A percentile compares a stretch with the other conserved stretches of the same genome.
Conservation (phyloP, 441 rosid genomes). For the Erysimum cheiri region DNA sequence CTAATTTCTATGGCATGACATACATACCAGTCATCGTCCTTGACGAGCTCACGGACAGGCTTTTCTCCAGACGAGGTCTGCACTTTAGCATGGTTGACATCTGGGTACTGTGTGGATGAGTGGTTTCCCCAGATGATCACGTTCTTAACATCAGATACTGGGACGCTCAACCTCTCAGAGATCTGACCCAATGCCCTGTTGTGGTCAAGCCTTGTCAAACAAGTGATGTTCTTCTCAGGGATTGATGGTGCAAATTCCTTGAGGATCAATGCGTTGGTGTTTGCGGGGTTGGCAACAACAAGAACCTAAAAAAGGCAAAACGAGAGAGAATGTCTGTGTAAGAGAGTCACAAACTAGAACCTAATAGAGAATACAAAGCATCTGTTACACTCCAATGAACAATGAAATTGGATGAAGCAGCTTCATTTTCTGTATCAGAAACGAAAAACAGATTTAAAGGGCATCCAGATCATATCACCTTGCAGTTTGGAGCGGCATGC, state of each 20-base stretch:
- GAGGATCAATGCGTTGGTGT: constrained; percentile 88
- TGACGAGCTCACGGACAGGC: constrained; percentile 75
- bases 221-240: constrained; percentile 80
- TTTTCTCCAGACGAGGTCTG: constrained; percentile 65
- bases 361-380: constrained; percentile 1
- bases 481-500: constrained; percentile 92
- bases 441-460: neutral
- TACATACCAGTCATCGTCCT: constrained; percentile 61
- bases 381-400: constrained; percentile 1
- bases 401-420: neutral
- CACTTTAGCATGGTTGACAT: constrained; percentile 87
- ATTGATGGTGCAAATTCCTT: constrained; percentile 93
- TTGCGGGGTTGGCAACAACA: constrained; percentile 95
- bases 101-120: constrained; percentile 86
- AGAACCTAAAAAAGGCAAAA: constrained; percentile 55
- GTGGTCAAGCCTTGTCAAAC: constrained; percentile 86
- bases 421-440: neutral
- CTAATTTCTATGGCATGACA: neutral
- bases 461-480: constrained; percentile 54
- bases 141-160: constrained; percentile 80
- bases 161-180: constrained; percentile 75
- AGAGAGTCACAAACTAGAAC: constrained; percentile 11
- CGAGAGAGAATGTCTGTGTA: neutral
- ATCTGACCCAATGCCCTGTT: constrained; percentile 92
- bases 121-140: constrained; percentile 95